A percentile compares a stretch with the other conserved stretches of the same genome.
Conservation (phyloP, 2,329 filamentous ascomycete species). For the Arthrobotrys sinensis region DNA sequence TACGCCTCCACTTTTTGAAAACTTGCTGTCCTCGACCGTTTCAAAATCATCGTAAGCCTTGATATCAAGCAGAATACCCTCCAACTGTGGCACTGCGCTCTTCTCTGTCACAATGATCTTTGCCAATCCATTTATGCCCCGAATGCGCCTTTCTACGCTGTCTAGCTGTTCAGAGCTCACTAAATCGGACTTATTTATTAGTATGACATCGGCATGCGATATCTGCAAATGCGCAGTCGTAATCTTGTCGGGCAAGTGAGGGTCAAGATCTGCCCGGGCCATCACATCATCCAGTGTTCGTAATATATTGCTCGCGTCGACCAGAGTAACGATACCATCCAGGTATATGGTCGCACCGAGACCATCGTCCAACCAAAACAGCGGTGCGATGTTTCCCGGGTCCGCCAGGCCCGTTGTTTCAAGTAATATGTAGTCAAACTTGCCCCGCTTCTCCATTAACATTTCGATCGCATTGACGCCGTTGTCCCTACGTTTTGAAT, state of each 20-base stretch:
- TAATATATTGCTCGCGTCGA: conserved; percentile 94
- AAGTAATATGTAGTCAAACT: conserved; percentile 96
- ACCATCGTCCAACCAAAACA: conserved; percentile 98
- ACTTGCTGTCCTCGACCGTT: conserved; percentile 66
- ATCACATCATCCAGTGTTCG: conserved; percentile 80
- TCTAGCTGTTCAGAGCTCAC: conserved; percentile 79
- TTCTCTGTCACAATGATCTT: conserved; percentile 86
- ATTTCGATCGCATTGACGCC: conserved; percentile 96
- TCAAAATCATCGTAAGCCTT: conserved; percentile 91
- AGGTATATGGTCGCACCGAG: conserved; percentile 95
- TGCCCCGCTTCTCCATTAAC: conserved; percentile 91
- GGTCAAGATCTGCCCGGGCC: conserved; percentile 68
- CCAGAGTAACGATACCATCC: conserved; percentile 94
- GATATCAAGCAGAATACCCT: conserved; percentile 88
- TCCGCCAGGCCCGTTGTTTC: conserved; percentile 97
- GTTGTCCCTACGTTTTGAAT: conserved; percentile 76
- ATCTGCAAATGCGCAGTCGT: conserved; percentile 97
- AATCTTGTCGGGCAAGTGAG: conserved; percentile 70
- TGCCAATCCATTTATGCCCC: conserved; percentile 90
- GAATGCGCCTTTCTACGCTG: conserved; percentile 79
- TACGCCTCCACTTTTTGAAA: conserved; percentile 78
- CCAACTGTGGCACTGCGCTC: conserved; percentile 83
- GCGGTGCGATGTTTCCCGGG: conserved; percentile 91
- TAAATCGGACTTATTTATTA: conserved; percentile 94
- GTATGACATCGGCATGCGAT: conserved; percentile 93